phyloP scores from a whole-genome alignment of 192 early-diverging fungal genomes.

The Entomortierella parvispora region DNA sequence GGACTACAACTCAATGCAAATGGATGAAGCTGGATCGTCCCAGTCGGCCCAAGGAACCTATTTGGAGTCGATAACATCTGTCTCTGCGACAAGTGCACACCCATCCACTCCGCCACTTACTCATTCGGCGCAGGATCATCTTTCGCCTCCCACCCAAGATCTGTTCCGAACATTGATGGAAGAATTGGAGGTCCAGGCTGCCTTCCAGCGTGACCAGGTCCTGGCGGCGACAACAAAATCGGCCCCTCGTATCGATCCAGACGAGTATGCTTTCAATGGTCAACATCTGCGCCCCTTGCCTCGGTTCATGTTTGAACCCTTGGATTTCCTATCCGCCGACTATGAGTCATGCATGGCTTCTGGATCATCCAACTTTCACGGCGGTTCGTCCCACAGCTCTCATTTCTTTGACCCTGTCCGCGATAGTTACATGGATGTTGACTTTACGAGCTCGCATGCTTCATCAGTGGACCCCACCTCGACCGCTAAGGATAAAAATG shows the following conservation, averaged over 20 bases:
- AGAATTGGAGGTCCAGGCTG: constrained; percentile 36
- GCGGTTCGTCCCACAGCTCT: not conserved
- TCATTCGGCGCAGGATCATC: constrained; percentile 1
- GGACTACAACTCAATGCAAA: constrained; percentile 15
- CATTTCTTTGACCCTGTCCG: constrained; percentile 23
- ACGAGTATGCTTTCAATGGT: constrained; percentile 44
- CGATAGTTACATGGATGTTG: not conserved
- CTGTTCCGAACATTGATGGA: constrained; percentile 36
- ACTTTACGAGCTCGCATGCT: not conserved
- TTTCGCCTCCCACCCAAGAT: constrained; percentile 18
- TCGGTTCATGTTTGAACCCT: constrained; percentile 40
- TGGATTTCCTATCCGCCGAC: constrained; percentile 20
- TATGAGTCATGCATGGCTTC: constrained; percentile 20
- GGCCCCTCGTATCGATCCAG: constrained; percentile 21
- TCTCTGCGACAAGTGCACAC: not conserved
- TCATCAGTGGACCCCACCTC: not conserved
- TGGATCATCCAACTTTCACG: not conserved
- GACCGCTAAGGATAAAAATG: no score
- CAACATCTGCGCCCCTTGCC: constrained; percentile 36
- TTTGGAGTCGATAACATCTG: constrained; percentile 6
- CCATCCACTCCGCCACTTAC: not conserved
- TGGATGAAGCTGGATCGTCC: not conserved
- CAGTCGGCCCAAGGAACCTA: constrained; percentile 4
- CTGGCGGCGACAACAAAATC: constrained; percentile 25
- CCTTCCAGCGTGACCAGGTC: constrained; percentile 36